phyloP scores from a whole-genome alignment of 768 basidiomycete genomes.

The Xanthoconium stramineum region DNA sequence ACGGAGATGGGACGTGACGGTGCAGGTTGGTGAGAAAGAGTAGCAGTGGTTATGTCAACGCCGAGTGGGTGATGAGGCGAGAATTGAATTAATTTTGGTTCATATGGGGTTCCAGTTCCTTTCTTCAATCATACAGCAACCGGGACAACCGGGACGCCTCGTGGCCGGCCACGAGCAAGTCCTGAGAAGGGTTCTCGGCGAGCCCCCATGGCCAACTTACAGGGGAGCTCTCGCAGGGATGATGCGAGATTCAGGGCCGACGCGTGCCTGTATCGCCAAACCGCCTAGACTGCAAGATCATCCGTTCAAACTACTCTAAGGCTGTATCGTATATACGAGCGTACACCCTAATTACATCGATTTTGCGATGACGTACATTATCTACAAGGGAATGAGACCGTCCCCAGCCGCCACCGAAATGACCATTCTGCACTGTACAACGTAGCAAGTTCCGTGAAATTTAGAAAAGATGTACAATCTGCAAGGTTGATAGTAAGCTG shows the following conservation, averaged over 20 bases:
- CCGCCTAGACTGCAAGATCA: neutral
- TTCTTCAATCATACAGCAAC: neutral
- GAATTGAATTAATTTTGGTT: neutral
- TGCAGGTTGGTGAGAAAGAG: neutral
- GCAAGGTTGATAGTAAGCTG: neutral
- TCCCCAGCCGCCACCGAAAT: neutral
- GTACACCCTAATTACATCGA: neutral
- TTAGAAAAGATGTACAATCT: neutral
- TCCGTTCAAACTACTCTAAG: neutral
- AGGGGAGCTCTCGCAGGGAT: neutral
- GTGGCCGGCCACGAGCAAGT: neutral
- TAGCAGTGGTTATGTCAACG: neutral
- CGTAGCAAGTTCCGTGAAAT: neutral
- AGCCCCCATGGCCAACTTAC: neutral
- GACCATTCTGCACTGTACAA: neutral
- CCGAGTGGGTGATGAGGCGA: neutral
- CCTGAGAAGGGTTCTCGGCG: neutral
- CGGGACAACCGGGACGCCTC: too few species aligned
- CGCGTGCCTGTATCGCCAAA: neutral
- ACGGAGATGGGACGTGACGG: neutral
- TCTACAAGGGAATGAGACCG: neutral
- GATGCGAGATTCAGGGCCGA: neutral
- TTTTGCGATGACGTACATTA: neutral
- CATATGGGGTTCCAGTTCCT: neutral
- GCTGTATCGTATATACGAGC: neutral